Evolutionary conservation across 768 basidiomycete genomes (phyloP).

Genomic region (Paxillus involutus): DNA sequence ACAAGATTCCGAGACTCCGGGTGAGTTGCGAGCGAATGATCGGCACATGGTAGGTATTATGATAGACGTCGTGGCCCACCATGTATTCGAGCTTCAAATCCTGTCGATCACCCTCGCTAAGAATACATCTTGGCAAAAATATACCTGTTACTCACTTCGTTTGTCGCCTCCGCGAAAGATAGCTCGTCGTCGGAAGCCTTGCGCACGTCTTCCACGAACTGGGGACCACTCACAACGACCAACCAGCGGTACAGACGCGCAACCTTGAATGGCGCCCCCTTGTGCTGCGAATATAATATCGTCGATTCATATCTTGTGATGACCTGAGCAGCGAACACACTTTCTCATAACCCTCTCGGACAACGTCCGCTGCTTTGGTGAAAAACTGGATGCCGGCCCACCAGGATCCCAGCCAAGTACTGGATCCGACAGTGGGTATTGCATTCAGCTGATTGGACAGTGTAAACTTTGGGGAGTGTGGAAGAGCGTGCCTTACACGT

Average conservation of each 20-base stretch:
- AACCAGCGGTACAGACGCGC: constrained; percentile 35
- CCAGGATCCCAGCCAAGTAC: constrained; percentile 29
- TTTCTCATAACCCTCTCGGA: constrained; percentile 34
- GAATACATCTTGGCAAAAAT: neutral
- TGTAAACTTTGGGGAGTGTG: neutral
- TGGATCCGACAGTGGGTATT: constrained; percentile 33
- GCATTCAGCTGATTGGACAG: constrained; percentile 17
- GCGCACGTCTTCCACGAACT: constrained; percentile 40
- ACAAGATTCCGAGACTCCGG: constrained; percentile 37
- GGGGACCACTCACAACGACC: constrained; percentile 33
- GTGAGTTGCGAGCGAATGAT: constrained; percentile 33
- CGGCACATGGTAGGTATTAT: constrained; percentile 31
- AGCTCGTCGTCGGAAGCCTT: constrained; percentile 40
- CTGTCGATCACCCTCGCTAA: constrained; percentile 21
- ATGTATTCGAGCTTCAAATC: constrained; percentile 36
- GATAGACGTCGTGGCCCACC: constrained; percentile 29
- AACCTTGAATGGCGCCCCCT: constrained; percentile 31
- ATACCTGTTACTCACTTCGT: constrained; percentile 30
- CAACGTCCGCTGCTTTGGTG: constrained; percentile 16
- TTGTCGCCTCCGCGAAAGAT: constrained; percentile 31
- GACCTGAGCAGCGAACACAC: constrained; percentile 8
- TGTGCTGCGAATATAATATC: constrained; percentile 20
- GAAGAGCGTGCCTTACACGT: neutral
- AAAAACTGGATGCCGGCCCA: constrained; percentile 19
- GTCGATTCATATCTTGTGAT: neutral